phyloP scores from a whole-genome alignment of 2,329 filamentous ascomycete genomes.

The Alternaria sp. region DNA sequence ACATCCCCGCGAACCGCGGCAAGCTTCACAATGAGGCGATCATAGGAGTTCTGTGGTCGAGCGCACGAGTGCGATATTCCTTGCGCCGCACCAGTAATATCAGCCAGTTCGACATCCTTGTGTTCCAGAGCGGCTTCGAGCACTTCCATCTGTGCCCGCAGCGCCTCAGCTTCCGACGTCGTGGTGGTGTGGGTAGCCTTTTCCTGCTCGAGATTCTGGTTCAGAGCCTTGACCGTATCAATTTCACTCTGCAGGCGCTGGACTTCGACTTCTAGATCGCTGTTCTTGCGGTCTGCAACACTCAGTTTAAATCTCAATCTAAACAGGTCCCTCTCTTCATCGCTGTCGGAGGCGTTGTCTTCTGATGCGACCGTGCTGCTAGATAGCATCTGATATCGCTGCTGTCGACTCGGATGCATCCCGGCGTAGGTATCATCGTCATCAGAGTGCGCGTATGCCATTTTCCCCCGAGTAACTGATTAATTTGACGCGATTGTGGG shows the following conservation, averaged over 20 bases:
- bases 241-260: background rate
- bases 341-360: no score
- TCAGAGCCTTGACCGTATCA: background rate
- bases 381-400: background rate
- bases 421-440: no score
- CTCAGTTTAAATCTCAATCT: no score
- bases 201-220: background rate
- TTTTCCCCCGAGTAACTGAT: background rate
- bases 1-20: no score
- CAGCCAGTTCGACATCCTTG: background rate
- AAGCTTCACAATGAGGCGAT: no score
- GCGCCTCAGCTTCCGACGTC: background rate
- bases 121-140: background rate
- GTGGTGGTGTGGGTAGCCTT: background rate
- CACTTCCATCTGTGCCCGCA: background rate
- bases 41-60: no score
- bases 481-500: no score
- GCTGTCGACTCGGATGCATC: background rate
- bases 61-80: no score
- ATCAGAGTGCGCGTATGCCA: background rate
- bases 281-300: background rate
- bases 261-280: background rate
- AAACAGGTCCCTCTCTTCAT: no score
- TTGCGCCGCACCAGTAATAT: no score
- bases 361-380: background rate